Evolutionary conservation across 2,329 filamentous ascomycete species (phyloP).

Genomic region (Cladosporium sp.): DNA sequence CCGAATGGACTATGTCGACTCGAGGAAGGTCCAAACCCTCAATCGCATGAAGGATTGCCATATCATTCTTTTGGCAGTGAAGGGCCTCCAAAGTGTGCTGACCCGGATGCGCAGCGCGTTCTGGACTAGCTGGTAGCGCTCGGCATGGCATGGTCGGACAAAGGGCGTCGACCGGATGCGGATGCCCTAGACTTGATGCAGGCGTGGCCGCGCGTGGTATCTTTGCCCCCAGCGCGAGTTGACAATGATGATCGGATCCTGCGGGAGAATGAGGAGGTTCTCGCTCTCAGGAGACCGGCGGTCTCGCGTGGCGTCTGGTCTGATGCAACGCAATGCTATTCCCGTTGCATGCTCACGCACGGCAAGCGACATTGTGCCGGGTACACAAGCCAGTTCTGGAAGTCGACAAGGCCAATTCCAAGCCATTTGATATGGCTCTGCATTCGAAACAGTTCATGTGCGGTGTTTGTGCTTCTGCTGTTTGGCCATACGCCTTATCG

Average conservation of each 20-base stretch:
- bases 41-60: background rate
- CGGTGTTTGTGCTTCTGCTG: constrained; percentile 2
- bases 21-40: constrained; percentile 2
- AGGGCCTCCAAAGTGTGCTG: background rate
- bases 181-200: constrained; percentile 4
- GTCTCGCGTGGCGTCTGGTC: constrained; percentile 7
- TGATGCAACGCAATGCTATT: background rate
- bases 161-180: constrained; percentile 5
- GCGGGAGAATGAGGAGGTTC: constrained; percentile 3
- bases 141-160: constrained; percentile 7
- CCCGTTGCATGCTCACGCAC: background rate
- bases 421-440: background rate
- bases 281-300: constrained; percentile 2
- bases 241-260: constrained; percentile 1
- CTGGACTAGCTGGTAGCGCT: background rate
- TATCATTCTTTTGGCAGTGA: background rate
- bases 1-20: constrained; percentile 1
- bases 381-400: background rate
- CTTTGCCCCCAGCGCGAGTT: background rate
- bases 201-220: constrained; percentile 6
- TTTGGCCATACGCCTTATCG: background rate
- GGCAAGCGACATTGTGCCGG: background rate
- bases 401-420: background rate
- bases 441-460: background rate
- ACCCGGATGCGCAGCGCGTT: constrained; percentile 3